A percentile compares a stretch with the other conserved stretches of the same genome.
These are phyloP conservation scores for Venturia effusa DNA, from an alignment of 2,329 filamentous ascomycete species.

Conservation along the genomic window DNA sequence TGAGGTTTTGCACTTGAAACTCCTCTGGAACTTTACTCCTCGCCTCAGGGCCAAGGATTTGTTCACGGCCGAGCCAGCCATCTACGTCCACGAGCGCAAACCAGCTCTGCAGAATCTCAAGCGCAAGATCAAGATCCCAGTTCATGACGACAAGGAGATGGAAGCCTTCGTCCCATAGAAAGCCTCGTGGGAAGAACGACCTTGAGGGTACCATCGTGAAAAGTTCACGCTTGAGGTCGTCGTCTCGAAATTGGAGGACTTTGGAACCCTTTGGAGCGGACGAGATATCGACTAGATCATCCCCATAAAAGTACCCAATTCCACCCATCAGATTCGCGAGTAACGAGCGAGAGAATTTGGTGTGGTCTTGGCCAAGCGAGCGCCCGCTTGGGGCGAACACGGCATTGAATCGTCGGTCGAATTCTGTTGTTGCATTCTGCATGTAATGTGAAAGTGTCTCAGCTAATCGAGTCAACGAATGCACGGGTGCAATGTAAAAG, in stretches of 20 bases:
- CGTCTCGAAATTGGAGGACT: conserved; percentile 37
- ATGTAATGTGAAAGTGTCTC: conserved; percentile 63
- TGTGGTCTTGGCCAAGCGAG: conserved; percentile 62
- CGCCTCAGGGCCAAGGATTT: conserved; percentile 85
- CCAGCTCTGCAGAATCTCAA: conserved; percentile 89
- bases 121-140: conserved; percentile 81
- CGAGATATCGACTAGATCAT: conserved; percentile 56
- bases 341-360: conserved; percentile 74
- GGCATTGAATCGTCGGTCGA: conserved; percentile 62
- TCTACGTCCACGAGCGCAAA: conserved; percentile 93
- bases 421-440: conserved; percentile 52
- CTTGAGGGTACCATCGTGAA: conserved; percentile 87
- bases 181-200: conserved; percentile 92
- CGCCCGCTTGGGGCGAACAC: conserved; percentile 66
- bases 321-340: conserved; percentile 91
- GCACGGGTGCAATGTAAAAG: background rate
- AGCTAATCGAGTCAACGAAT: conserved; percentile 13
- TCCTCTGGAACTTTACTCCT: conserved; percentile 88
- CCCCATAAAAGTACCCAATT: conserved; percentile 88
- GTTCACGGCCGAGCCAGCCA: conserved; percentile 94
- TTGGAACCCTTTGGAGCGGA: conserved; percentile 50
- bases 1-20: conserved; percentile 92
- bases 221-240: conserved; percentile 49
- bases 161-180: conserved; percentile 97
- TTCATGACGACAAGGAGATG: conserved; percentile 84